phyloP scores from a whole-genome alignment of 2,329 filamentous ascomycete species.

The Penicillium sp. region DNA sequence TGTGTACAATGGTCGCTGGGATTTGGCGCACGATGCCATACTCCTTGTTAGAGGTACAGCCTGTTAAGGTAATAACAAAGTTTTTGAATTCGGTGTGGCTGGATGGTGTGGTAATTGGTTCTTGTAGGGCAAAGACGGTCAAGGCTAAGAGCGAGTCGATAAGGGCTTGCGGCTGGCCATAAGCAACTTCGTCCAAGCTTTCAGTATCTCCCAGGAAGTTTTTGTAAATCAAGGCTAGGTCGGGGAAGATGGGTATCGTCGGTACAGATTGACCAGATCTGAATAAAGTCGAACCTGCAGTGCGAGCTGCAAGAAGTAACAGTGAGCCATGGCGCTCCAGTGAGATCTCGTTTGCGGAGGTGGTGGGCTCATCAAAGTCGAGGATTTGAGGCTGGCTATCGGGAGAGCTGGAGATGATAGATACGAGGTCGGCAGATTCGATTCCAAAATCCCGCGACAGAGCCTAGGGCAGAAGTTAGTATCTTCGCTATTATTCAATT shows the following conservation, averaged over 20 bases:
- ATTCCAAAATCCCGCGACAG: conserved; percentile 57
- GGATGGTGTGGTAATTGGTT: conserved; percentile 45
- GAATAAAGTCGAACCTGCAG: conserved; percentile 52
- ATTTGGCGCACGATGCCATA: conserved; percentile 40
- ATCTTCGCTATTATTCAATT: not conserved
- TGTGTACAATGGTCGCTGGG: conserved; percentile 46
- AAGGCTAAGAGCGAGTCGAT: conserved; percentile 57
- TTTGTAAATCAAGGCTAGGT: conserved; percentile 52
- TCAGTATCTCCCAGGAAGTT: conserved; percentile 52
- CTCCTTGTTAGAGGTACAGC: conserved; percentile 38
- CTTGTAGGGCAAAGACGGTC: conserved; percentile 51
- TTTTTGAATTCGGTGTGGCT: conserved; percentile 54
- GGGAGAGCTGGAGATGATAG: conserved; percentile 43
- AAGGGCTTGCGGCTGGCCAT: conserved; percentile 53
- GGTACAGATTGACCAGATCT: conserved; percentile 39
- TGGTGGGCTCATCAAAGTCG: conserved; percentile 57
- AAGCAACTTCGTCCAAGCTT: conserved; percentile 36
- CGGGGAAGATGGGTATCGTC: conserved; percentile 52
- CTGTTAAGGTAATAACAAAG: conserved; percentile 50
- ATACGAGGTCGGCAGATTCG: conserved; percentile 49
- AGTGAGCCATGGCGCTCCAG: conserved; percentile 58
- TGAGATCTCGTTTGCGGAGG: conserved; percentile 54
- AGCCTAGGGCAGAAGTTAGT: conserved; percentile 32
- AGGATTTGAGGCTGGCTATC: conserved; percentile 43
- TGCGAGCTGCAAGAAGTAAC: conserved; percentile 55